Percentiles rank a stretch among this genome's conserved stretches.
Evolutionary conservation across 2,329 filamentous ascomycete species (phyloP).

Genomic region (Colletotrichum cuscutae): DNA sequence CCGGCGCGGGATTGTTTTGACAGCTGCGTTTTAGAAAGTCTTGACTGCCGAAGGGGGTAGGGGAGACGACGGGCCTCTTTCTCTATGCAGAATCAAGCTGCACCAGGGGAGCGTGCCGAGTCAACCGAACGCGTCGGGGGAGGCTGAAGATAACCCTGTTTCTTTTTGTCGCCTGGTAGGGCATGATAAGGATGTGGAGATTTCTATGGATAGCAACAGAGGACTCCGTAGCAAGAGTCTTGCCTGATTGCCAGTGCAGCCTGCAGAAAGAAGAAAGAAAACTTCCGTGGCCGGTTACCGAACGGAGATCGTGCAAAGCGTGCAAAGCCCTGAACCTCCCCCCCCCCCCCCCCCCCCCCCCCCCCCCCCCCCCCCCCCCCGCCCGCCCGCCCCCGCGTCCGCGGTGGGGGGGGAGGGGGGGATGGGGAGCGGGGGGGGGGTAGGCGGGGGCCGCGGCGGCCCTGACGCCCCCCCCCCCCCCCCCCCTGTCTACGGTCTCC

Average conservation of each 20-base stretch:
- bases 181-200: not conserved
- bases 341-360: too few species aligned
- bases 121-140: slow-evolving; percentile 9
- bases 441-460: too few species aligned
- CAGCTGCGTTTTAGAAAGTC: not conserved
- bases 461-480: too few species aligned
- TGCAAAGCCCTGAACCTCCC: not conserved
- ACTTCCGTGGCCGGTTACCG: not conserved
- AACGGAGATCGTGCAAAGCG: slow-evolving; percentile 10
- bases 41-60: slow-evolving; percentile 1
- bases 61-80: not conserved
- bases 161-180: not conserved
- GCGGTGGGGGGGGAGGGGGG: too few species aligned
- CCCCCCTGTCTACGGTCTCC: not conserved
- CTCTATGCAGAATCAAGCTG: not conserved
- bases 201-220: not conserved
- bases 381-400: too few species aligned
- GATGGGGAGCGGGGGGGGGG: too few species aligned
- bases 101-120: not conserved
- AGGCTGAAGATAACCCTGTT: not conserved
- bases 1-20: slow-evolving; percentile 8
- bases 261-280: too few species aligned
- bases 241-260: not conserved
- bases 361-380: too few species aligned
- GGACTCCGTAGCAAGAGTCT: not conserved